phyloP scores from a whole-genome alignment of 208 protist species.

The Trypanosoma conorhini region DNA sequence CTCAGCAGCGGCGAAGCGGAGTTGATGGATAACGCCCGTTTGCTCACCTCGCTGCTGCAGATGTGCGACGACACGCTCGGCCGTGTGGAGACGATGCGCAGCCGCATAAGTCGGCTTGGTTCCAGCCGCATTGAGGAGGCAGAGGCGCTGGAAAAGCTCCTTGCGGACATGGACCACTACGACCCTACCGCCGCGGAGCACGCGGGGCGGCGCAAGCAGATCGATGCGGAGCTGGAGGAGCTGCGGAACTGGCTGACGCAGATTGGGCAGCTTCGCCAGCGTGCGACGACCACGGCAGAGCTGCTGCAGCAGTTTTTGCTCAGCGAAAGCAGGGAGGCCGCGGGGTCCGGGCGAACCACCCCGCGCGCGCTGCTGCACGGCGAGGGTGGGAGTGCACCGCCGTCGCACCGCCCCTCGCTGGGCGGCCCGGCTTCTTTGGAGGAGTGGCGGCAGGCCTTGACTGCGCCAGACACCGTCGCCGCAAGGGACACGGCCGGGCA shows the following conservation, averaged over 20 bases:
- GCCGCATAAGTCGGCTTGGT: constrained; percentile 39
- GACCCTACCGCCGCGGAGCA: constrained; percentile 45
- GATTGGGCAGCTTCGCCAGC: constrained; percentile 28
- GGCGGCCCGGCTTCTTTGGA: constrained; percentile 1
- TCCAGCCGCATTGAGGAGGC: constrained; percentile 38
- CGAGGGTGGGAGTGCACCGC: neutral
- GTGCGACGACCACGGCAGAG: constrained; percentile 21
- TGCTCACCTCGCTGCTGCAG: constrained; percentile 28
- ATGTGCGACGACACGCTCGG: constrained; percentile 39
- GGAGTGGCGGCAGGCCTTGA: constrained; percentile 7
- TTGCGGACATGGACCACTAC: constrained; percentile 40
- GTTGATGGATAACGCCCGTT: neutral
- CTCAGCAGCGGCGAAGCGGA: neutral
- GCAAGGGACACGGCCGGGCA: neutral
- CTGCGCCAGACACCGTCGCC: neutral
- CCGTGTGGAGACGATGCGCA: constrained; percentile 38
- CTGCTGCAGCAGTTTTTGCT: constrained; percentile 35
- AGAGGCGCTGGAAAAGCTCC: constrained; percentile 28
- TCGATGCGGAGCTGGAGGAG: constrained; percentile 32
- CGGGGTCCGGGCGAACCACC: neutral
- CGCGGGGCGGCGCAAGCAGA: constrained; percentile 19
- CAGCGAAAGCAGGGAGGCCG: constrained; percentile 35
- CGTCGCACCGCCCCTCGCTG: neutral
- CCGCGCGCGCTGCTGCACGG: neutral
- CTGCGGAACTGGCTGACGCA: constrained; percentile 31